A percentile compares a stretch with the other conserved stretches of the same genome.
Evolutionary conservation across 306 rosid species (phyloP).

Genomic region (Gastrolobium bilobum): DNA sequence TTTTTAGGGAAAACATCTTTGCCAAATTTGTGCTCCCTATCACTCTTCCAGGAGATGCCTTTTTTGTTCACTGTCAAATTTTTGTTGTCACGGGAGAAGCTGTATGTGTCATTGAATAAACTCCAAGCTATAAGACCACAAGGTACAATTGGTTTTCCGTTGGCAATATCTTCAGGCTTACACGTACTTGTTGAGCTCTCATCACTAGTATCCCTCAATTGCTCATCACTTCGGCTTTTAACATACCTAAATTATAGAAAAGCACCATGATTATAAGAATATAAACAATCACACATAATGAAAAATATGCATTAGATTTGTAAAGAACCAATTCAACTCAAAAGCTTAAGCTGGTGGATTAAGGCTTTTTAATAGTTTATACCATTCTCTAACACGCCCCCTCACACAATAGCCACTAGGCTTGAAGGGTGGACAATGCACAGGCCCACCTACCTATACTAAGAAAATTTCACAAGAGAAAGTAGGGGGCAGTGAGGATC

Average conservation of each 20-base stretch:
- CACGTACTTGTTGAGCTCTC: conserved; percentile 49
- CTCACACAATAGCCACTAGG: too few relatives aligned
- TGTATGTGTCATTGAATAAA: conserved; percentile 87
- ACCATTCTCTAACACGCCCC: too few relatives aligned
- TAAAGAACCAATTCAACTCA: too few relatives aligned
- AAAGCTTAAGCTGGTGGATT: too few relatives aligned
- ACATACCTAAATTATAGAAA: conserved; percentile 69
- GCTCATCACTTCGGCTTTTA: conserved; percentile 87
- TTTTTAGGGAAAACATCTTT: conserved; percentile 75
- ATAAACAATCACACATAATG: background rate
- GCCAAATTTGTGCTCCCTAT: conserved; percentile 89
- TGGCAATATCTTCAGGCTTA: conserved; percentile 69
- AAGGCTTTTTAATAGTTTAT: too few relatives aligned
- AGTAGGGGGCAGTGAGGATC: too few relatives aligned
- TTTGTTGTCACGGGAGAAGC: conserved; percentile 53
- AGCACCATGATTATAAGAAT: conserved; percentile 24
- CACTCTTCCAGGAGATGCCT: conserved; percentile 89
- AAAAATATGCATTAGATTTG: background rate
- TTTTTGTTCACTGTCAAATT: conserved; percentile 67
- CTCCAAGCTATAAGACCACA: conserved; percentile 99
- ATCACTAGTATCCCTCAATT: conserved; percentile 53
- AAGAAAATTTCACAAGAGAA: too few relatives aligned
- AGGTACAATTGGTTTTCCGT: conserved; percentile 68
- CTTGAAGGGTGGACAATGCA: too few relatives aligned
- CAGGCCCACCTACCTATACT: too few relatives aligned